Evolutionary conservation across 768 basidiomycete species (phyloP), one percentile per base, ranked within the genome.

Genomic region (Holtermanniella nyarrowii): DNA sequence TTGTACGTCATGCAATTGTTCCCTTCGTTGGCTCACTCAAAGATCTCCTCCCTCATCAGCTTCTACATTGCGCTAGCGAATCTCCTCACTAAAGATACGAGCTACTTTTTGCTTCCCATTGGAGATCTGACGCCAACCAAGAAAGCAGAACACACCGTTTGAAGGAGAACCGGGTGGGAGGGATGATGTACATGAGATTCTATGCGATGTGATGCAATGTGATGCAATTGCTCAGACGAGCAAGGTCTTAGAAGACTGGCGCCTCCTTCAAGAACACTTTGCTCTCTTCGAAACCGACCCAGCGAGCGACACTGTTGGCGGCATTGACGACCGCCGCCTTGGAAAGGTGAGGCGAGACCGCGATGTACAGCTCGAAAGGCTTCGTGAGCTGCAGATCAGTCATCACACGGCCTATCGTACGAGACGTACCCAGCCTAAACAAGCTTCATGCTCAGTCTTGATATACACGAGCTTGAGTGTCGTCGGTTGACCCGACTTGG

Each of bases 401-500:
- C 10, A 20, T 46, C 3, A 22, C 27, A 5, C 11, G 20, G 31
- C 10, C n/a, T n/a, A 10, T 5, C 10, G 25, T 13, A 12, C 12
- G 7, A 12, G n/a, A 65, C 85, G 51, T 67, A 96, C 91, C 93
- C 95, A 96, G 42, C 88, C 93, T 76, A 97, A 80, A 23, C 93
- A 82, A 49, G 83, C 82, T 74, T 96, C 95, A 42, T 81, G 80
- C 50, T 85, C 82, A 0, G 88, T 89, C 5, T 82, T 80, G 12
- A 93, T 76, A 64, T 86, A 95, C 56, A 93, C 85, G 54, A 97
- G 72, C 71, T 90, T 91, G 56, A 93, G 75, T 0, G 84, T 78
- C 1, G 79, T 79, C 48, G 60, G 54, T 26, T 89, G 87, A 1
- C 86, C 84, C 0, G 89, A 89, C 60, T 85, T 85, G 5, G 85